Base-by-base conservation (phyloP, 2,329 filamentous ascomycete species). In the Pestalotiopsis sp. region DNA sequence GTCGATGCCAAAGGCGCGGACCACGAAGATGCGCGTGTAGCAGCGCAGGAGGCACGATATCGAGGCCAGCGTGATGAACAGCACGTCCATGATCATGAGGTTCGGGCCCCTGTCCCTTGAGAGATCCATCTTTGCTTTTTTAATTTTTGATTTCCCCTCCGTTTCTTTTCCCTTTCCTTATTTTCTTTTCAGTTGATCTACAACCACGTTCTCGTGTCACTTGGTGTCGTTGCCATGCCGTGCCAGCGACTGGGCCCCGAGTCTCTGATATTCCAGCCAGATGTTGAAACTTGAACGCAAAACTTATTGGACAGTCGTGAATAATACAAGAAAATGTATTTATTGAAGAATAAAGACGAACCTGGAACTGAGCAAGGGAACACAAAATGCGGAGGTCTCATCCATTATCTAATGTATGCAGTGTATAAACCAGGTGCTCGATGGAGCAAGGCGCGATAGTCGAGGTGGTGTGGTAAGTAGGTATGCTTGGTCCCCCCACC, bases 11-110 rank as follows among this genome's bases (percentile, higher is more conserved):
- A 59, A 39, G 17, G 45, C 52, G 13, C 20, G 45, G 20, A 66
- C 52, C 41, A 66, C 52, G 17, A 58, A 23, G 11, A 66, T 11
- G 13, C 64, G 45, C 17, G 64, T 66, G 49, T 59, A 57, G 64
- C 62, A 65, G 2, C 62, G 38, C 23, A 65, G 27, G 2, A 49
- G 38, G n/a, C 20, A 38, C 2, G 62, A 49, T 31, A 65, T 23
- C 20, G 27, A 14, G 41, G 62, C 62, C 23, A 65, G 62, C 38
- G 62, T 31, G 17, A 65, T 17, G 27, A 65, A 65, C 13, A 65
- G 23, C 14, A 52, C 27, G 41, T 65, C 62, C 17, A 65, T 36
- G n/a, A 65, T 39, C 27, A 20, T 49, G 20, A 65, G 41, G 41
- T 27, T 36, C 11, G 62, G 62, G 23, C 25, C 38, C 41, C 41